Evolutionary conservation across 768 basidiomycete genomes (phyloP).

Genomic region (Chalciporus sphaerocephalus): DNA sequence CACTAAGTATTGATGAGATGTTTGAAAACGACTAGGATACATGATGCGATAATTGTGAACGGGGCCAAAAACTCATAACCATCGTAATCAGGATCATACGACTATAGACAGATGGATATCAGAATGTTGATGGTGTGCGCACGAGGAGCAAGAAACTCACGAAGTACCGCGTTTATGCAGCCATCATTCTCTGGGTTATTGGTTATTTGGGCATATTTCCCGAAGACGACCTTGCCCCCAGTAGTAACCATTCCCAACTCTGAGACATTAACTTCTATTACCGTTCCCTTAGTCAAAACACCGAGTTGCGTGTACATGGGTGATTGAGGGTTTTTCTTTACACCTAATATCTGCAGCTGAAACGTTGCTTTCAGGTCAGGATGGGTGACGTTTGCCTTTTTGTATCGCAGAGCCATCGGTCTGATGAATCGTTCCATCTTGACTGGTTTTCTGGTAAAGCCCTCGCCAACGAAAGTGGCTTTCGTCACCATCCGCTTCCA

Average conservation of each 20-base stretch:
- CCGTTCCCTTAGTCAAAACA: conserved; percentile 96
- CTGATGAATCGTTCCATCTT: conserved; percentile 98
- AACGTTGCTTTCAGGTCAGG: conserved; percentile 98
- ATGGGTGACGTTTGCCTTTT: conserved; percentile 98
- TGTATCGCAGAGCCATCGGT: conserved; percentile 96
- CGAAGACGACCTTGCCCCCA: conserved; percentile 91
- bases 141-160: conserved; percentile 43
- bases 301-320: conserved; percentile 97
- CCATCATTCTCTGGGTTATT: conserved; percentile 97
- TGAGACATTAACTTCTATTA: conserved; percentile 98
- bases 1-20: neutral
- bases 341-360: conserved; percentile 94
- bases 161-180: conserved; percentile 90
- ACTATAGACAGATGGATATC: conserved; percentile 15
- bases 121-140: neutral
- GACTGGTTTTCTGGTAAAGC: conserved; percentile 96
- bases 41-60: neutral
- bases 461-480: conserved; percentile 97
- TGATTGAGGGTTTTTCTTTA: conserved; percentile 99
- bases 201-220: conserved; percentile 90
- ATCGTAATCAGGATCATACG: conserved; percentile 15
- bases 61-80: neutral
- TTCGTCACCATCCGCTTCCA: conserved; percentile 99
- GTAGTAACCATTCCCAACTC: conserved; percentile 97
- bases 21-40: conserved; percentile 12